Evolutionary conservation across 352 stramenopile genomes (phyloP).

Genomic region (Globisporangium ultimum): DNA sequence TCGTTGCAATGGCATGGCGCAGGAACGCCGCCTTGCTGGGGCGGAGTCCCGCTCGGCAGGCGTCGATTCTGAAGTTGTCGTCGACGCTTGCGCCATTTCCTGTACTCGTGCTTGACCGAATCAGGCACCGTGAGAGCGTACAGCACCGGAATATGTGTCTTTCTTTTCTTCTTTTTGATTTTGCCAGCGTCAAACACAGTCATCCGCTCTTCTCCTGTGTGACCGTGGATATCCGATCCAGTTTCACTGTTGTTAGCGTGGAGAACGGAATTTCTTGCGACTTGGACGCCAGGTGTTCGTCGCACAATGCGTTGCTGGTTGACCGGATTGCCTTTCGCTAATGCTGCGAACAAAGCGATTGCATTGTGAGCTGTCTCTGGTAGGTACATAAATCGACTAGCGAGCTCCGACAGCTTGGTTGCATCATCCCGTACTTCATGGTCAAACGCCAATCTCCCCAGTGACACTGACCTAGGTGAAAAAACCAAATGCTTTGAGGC

Average conservation of each 20-base stretch:
- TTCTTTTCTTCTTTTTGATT: conserved; percentile 14
- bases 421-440: background rate
- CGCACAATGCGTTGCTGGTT: conserved; percentile 47
- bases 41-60: conserved; percentile 33
- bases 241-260: background rate
- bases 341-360: conserved; percentile 26
- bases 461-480: background rate
- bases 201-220: background rate
- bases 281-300: conserved; percentile 24
- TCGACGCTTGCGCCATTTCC: conserved; percentile 36
- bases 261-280: conserved; percentile 4
- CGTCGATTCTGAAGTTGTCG: conserved; percentile 27
- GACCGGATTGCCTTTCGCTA: conserved; percentile 25
- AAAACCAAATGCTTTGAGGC: background rate
- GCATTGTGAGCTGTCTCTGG: conserved; percentile 19
- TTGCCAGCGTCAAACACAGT: conserved; percentile 14
- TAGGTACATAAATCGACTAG: conserved; percentile 33
- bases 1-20: conserved; percentile 49
- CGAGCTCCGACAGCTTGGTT: conserved; percentile 19
- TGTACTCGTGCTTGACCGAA: conserved; percentile 29
- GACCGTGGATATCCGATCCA: too few species aligned
- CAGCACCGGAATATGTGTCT: conserved; percentile 6
- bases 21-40: conserved; percentile 32
- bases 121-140: conserved; percentile 35
- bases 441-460: background rate